Evolutionary conservation across 106 monocot genomes (phyloP).

Genomic region (Alisma plantagoaquatica): DNA sequence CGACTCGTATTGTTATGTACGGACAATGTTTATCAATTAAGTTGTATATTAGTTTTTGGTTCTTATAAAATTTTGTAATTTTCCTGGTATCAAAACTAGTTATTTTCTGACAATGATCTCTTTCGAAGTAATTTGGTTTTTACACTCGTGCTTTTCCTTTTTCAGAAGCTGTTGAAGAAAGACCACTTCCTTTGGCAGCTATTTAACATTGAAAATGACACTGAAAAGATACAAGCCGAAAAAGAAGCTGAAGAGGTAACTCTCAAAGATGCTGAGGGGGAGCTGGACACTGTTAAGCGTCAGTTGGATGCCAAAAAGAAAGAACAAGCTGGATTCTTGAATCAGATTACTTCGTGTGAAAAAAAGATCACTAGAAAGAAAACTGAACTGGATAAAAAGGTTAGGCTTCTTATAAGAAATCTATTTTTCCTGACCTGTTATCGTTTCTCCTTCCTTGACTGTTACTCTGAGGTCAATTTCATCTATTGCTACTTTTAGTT

Average conservation of each 20-base stretch:
- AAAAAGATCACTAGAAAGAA: slow-evolving; percentile 89
- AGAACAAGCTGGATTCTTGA: slow-evolving; percentile 84
- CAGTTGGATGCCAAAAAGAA: slow-evolving; percentile 67
- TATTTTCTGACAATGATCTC: background rate
- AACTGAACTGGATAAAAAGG: slow-evolving; percentile 95
- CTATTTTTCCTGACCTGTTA: too few relatives aligned
- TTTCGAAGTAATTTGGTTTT: too few relatives aligned
- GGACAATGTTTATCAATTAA: too few relatives aligned
- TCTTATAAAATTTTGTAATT: too few relatives aligned
- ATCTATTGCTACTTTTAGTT: too few relatives aligned
- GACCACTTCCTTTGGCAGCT: slow-evolving; percentile 89
- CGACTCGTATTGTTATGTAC: too few relatives aligned
- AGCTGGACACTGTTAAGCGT: slow-evolving; percentile 31
- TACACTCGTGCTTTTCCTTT: too few relatives aligned
- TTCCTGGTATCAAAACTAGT: too few relatives aligned
- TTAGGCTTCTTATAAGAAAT: too few relatives aligned
- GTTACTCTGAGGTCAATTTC: too few relatives aligned
- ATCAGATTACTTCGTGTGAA: slow-evolving; percentile 73
- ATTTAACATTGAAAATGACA: slow-evolving; percentile 65
- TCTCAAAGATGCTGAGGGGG: slow-evolving; percentile 33
- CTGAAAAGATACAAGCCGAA: slow-evolving; percentile 38
- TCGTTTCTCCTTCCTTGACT: too few relatives aligned
- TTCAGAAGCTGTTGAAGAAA: slow-evolving; percentile 76
- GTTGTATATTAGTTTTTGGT: too few relatives aligned
- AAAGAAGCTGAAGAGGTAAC: slow-evolving; percentile 47